Percentiles rank a stretch among this genome's conserved stretches.
Evolutionary conservation across 352 stramenopile genomes (phyloP).

Genomic region (Phytophthora hibernalis): DNA sequence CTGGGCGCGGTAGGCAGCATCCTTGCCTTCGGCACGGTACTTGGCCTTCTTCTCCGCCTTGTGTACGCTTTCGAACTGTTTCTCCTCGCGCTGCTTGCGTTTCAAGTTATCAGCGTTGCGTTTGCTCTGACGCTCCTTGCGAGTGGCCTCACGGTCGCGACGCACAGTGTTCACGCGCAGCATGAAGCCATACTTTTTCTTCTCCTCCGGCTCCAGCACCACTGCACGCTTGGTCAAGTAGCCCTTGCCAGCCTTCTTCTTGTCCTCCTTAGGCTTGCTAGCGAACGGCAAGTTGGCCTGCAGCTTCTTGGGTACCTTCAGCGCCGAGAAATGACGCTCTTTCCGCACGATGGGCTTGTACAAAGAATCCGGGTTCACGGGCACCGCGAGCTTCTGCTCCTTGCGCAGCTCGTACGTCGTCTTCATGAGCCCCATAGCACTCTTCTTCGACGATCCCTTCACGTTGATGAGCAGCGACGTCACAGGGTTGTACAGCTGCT

Average conservation of each 20-base stretch:
- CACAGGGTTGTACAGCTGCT: slow-evolving; percentile 99
- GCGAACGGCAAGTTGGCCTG: slow-evolving; percentile 96
- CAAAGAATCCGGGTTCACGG: slow-evolving; percentile 97
- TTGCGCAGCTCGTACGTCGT: slow-evolving; percentile 95
- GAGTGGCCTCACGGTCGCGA: slow-evolving; percentile 96
- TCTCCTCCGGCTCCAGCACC: slow-evolving; percentile 96
- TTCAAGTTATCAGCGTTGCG: slow-evolving; percentile 91
- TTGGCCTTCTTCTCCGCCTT: slow-evolving; percentile 89
- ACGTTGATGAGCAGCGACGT: slow-evolving; percentile 74
- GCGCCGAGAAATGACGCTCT: slow-evolving; percentile 91
- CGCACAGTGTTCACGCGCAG: slow-evolving; percentile 97
- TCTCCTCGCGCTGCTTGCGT: slow-evolving; percentile 93
- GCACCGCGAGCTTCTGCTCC: slow-evolving; percentile 94
- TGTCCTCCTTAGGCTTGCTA: slow-evolving; percentile 96
- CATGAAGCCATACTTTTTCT: slow-evolving; percentile 97
- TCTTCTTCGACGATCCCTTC: slow-evolving; percentile 60
- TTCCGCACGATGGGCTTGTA: slow-evolving; percentile 99
- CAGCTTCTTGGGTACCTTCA: slow-evolving; percentile 98
- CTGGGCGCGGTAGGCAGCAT: slow-evolving; percentile 60
- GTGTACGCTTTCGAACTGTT: slow-evolving; percentile 86
- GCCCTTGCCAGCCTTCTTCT: slow-evolving; percentile 85
- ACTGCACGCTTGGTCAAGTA: slow-evolving; percentile 93
- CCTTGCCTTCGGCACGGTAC: slow-evolving; percentile 85
- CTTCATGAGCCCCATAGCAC: slow-evolving; percentile 90
- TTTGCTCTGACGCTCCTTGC: slow-evolving; percentile 92